Evolutionary conservation across 225 moss, liverwort and hornwort genomes (phyloP).

Genomic region (Pseudoscleropodium purum): DNA sequence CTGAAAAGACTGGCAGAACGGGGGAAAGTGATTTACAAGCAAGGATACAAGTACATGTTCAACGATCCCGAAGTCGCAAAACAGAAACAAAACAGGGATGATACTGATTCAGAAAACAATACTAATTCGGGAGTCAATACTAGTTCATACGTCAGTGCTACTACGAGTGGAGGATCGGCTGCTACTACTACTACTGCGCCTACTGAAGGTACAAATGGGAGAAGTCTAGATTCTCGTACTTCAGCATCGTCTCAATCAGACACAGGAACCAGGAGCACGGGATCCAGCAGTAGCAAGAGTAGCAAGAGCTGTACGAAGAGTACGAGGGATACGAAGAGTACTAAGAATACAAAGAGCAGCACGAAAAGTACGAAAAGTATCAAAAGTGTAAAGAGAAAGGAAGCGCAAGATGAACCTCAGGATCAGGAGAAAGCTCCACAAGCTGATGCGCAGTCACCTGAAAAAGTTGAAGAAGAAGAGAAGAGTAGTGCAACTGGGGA

Average conservation of each 20-base stretch:
- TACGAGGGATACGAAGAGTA: background rate
- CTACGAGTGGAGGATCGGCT: background rate
- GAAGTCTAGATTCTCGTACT: background rate
- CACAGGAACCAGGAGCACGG: background rate
- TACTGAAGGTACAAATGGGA: background rate
- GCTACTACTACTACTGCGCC: background rate
- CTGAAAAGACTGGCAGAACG: conserved; percentile 14
- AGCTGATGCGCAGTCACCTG: background rate
- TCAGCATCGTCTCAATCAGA: background rate
- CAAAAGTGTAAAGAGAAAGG: background rate
- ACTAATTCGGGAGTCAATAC: background rate
- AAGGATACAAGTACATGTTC: conserved; percentile 5
- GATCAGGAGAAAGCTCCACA: background rate
- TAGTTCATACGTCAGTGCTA: background rate
- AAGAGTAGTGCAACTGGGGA: background rate
- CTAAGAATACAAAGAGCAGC: background rate
- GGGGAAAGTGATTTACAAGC: conserved; percentile 21
- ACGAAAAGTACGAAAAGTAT: background rate
- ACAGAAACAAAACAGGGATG: background rate
- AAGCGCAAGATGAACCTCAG: background rate
- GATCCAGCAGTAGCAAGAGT: background rate
- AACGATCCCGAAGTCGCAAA: background rate
- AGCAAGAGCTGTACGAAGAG: background rate
- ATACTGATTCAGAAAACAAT: background rate
- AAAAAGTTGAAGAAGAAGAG: background rate